phyloP scores from a whole-genome alignment of 345 rosid genomes.

The Syzygium aqueum region DNA sequence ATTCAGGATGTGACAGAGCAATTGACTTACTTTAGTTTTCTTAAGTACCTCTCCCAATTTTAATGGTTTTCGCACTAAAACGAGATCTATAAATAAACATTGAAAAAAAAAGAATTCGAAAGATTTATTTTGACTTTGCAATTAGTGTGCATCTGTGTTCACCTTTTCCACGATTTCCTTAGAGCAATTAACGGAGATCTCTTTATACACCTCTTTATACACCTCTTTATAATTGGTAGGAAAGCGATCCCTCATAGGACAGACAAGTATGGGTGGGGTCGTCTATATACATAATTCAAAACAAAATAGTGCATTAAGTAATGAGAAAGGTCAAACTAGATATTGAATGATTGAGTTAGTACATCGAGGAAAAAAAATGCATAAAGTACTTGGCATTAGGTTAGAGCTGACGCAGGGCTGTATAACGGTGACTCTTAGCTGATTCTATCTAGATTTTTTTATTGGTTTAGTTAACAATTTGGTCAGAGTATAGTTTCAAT shows the following conservation, averaged over 20 bases:
- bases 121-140: neutral
- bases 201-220: neutral
- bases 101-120: neutral
- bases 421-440: neutral
- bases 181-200: neutral
- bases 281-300: neutral
- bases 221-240: neutral
- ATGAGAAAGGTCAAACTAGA: neutral
- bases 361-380: neutral
- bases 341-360: neutral
- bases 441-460: neutral
- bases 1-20: neutral
- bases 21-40: neutral
- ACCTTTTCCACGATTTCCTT: neutral
- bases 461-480: neutral
- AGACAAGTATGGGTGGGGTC: neutral
- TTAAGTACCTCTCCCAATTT: neutral
- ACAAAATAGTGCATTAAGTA: neutral
- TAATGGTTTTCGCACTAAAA: neutral
- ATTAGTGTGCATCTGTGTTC: neutral
- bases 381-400: neutral
- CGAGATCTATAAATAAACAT: neutral
- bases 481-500: neutral
- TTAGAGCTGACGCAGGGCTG: neutral
- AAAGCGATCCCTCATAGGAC: neutral